Evolutionary conservation across 805 yeast genomes (phyloP).

Genomic region (Kuraishia ogatae): DNA sequence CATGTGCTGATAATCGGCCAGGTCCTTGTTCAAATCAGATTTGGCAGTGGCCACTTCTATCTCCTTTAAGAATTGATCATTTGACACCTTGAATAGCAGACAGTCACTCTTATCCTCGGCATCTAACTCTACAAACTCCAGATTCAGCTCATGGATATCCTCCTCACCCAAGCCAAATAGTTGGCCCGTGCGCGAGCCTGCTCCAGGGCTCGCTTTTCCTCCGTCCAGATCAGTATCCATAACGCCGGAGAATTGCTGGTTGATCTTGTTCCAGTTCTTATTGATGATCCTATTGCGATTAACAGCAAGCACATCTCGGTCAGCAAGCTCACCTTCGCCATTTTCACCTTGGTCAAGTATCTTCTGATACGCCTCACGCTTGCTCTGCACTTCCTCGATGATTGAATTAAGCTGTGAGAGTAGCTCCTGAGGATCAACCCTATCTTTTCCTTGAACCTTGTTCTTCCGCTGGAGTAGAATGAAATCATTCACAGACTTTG

Average conservation of each 20-base stretch:
- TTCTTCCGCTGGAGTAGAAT: not conserved
- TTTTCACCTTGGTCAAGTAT: conserved; percentile 14
- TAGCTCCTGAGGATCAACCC: conserved; percentile 23
- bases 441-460: conserved; percentile 10
- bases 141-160: conserved; percentile 36
- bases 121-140: conserved; percentile 14
- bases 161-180: conserved; percentile 28
- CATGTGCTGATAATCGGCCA: conserved; percentile 9
- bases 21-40: conserved; percentile 7
- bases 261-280: conserved; percentile 37
- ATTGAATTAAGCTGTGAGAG: conserved; percentile 30
- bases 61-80: conserved; percentile 9
- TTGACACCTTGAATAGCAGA: conserved; percentile 5
- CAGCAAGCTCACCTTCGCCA: conserved; percentile 4
- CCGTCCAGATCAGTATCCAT: conserved; percentile 10
- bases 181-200: not conserved
- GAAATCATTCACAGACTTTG: conserved; percentile 1
- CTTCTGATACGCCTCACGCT: conserved; percentile 29
- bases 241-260: conserved; percentile 19
- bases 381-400: conserved; percentile 26
- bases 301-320: conserved; percentile 12
- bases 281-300: conserved; percentile 15
- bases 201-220: not conserved
- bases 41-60: conserved; percentile 6
- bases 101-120: conserved; percentile 7